phyloP scores from a whole-genome alignment of 495 filamentous ascomycete genomes.

The Bombardia bombarda region DNA sequence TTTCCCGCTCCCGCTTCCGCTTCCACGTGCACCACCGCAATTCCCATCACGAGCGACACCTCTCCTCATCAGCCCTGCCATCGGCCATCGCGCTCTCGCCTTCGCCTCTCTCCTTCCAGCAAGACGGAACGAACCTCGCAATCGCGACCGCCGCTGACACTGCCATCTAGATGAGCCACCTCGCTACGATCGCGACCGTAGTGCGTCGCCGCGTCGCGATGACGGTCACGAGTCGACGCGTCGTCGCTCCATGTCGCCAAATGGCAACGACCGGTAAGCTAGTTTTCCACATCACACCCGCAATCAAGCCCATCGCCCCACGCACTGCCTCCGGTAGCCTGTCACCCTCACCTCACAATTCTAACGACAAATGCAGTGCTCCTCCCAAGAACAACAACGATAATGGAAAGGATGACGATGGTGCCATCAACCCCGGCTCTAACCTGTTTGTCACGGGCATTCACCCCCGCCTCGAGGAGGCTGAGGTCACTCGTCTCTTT shows the following conservation, averaged over 20 bases:
- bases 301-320: neutral
- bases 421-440: constrained; percentile 81
- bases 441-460: constrained; percentile 99
- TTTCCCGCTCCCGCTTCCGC: neutral
- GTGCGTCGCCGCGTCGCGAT: constrained; percentile 82
- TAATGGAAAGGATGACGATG: constrained; percentile 62
- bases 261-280: constrained; percentile 64
- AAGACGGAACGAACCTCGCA: too few relatives aligned
- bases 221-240: constrained; percentile 58
- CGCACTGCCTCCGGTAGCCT: neutral
- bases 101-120: neutral
- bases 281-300: neutral
- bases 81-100: neutral
- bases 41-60: neutral
- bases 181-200: constrained; percentile 73
- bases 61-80: too few relatives aligned
- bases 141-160: constrained; percentile 2
- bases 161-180: constrained; percentile 55
- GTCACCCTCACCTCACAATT: neutral
- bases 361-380: constrained; percentile 7
- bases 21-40: neutral
- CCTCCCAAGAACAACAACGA: constrained; percentile 25
- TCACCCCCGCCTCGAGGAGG: constrained; percentile 85
- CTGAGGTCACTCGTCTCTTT: constrained; percentile 87
- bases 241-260: constrained; percentile 70